Conservation (phyloP, 805 yeast species). For the Ogataea angusta region DNA sequence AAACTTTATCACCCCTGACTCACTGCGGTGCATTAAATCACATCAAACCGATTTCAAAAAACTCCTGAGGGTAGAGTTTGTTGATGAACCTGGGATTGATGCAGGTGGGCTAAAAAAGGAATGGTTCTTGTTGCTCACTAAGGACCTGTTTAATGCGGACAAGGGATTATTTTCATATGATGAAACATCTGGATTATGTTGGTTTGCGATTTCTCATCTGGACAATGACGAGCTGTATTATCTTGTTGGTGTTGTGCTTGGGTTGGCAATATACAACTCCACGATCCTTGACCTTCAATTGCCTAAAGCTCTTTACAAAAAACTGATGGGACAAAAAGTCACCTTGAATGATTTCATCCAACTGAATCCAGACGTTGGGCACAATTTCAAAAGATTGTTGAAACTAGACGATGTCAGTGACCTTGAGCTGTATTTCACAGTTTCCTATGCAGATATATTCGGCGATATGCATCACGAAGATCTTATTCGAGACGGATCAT, state of each 20-base stretch:
- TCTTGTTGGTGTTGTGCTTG: constrained; percentile 81
- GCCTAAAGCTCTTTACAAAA: constrained; percentile 75
- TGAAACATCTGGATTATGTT: constrained; percentile 66
- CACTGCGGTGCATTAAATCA: constrained; percentile 57
- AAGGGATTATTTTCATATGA: constrained; percentile 65
- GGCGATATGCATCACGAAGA: constrained; percentile 44
- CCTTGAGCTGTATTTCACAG: constrained; percentile 59
- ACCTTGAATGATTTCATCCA: constrained; percentile 62
- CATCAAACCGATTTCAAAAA: constrained; percentile 65
- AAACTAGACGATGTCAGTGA: constrained; percentile 44
- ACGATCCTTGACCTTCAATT: constrained; percentile 77
- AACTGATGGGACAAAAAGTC: constrained; percentile 54
- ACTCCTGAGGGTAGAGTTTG: constrained; percentile 72
- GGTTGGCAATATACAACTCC: constrained; percentile 88
- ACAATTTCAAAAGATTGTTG: constrained; percentile 45
- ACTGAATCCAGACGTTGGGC: constrained; percentile 66
- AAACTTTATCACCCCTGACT: constrained; percentile 64
- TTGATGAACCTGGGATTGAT: constrained; percentile 89
- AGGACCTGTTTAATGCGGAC: constrained; percentile 63
- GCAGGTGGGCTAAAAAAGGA: constrained; percentile 94
- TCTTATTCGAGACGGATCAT: constrained; percentile 57
- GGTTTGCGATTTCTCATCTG: constrained; percentile 62
- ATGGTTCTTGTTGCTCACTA: constrained; percentile 80
- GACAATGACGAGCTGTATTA: constrained; percentile 57
- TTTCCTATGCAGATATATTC: constrained; percentile 49